These are phyloP conservation scores for Vitis hybrid DNA, from an alignment of 177 flowering plant species.

Conservation along the genomic window DNA sequence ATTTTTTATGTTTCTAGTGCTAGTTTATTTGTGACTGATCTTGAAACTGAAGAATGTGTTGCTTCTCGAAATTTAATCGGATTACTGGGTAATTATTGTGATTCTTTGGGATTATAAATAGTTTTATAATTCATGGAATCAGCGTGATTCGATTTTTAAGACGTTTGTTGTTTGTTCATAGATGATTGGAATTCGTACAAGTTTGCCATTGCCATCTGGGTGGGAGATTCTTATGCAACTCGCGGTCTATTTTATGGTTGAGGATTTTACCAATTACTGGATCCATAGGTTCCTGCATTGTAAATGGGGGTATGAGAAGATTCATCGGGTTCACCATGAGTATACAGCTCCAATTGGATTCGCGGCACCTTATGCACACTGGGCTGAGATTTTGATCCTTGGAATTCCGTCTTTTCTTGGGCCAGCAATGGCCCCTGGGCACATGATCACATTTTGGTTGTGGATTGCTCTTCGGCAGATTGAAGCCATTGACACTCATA, in stretches of 20 bases:
- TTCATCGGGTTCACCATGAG: constrained; percentile 86
- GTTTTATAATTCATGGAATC: background rate
- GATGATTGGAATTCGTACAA: constrained; percentile 74
- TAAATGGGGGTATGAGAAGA: constrained; percentile 91
- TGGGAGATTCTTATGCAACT: constrained; percentile 78
- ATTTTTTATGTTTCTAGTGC: background rate
- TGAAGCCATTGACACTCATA: constrained; percentile 97
- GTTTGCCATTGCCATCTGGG: constrained; percentile 82
- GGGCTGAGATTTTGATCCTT: constrained; percentile 87
- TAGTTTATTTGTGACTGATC: background rate
- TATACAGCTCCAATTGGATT: constrained; percentile 84
- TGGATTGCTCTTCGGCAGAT: constrained; percentile 86
- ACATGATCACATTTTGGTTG: constrained; percentile 90
- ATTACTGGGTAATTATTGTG: background rate
- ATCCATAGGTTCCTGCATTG: constrained; percentile 79
- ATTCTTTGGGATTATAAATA: background rate
- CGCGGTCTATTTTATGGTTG: constrained; percentile 76
- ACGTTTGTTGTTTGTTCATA: constrained; percentile 20
- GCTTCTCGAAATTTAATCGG: no score
- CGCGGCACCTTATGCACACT: constrained; percentile 92
- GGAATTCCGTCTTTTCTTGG: constrained; percentile 92
- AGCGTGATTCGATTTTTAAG: background rate
- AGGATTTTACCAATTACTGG: constrained; percentile 94
- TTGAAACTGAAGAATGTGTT: no score
- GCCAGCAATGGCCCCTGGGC: constrained; percentile 88